Evolutionary conservation across 2,329 filamentous ascomycete species (phyloP).

Genomic region (Tolypocladium tropicale): DNA sequence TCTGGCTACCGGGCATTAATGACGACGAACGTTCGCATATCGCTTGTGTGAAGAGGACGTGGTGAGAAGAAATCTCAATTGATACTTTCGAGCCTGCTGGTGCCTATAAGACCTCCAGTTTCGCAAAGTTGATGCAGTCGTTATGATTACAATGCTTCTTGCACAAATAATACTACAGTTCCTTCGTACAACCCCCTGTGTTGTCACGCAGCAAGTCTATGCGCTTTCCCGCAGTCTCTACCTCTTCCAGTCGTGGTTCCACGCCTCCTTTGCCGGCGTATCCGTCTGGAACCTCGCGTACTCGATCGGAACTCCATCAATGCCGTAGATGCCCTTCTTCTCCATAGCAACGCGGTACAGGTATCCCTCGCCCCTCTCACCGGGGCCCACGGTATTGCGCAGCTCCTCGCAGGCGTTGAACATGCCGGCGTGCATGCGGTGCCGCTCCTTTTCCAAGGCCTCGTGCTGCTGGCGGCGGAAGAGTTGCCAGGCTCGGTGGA

Average conservation of each 20-base stretch:
- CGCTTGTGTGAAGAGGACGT: background rate
- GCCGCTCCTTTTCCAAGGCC: slow-evolving; percentile 57
- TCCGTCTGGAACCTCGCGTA: slow-evolving; percentile 81
- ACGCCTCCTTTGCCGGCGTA: slow-evolving; percentile 65
- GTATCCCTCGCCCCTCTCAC: slow-evolving; percentile 51
- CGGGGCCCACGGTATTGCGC: slow-evolving; percentile 47
- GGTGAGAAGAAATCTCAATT: background rate
- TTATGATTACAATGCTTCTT: slow-evolving; percentile 3
- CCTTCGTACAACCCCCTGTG: background rate
- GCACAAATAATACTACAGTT: background rate
- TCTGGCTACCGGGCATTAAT: background rate
- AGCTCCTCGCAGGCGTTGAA: slow-evolving; percentile 77
- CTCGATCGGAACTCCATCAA: slow-evolving; percentile 75
- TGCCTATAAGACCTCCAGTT: background rate
- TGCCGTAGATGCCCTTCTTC: slow-evolving; percentile 74
- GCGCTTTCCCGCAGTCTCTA: slow-evolving; percentile 12
- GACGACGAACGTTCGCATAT: background rate
- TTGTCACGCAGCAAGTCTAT: background rate
- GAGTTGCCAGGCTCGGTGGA: slow-evolving; percentile 90
- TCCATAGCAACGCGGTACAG: slow-evolving; percentile 83
- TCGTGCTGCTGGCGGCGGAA: slow-evolving; percentile 60
- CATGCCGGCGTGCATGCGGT: slow-evolving; percentile 76
- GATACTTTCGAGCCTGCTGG: background rate
- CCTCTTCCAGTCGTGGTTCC: slow-evolving; percentile 89
- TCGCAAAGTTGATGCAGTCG: background rate